A percentile compares a stretch with the other conserved stretches of the same genome.
Evolutionary conservation across 257 asterid species (phyloP).

Genomic region (Salvia rosmarinus): DNA sequence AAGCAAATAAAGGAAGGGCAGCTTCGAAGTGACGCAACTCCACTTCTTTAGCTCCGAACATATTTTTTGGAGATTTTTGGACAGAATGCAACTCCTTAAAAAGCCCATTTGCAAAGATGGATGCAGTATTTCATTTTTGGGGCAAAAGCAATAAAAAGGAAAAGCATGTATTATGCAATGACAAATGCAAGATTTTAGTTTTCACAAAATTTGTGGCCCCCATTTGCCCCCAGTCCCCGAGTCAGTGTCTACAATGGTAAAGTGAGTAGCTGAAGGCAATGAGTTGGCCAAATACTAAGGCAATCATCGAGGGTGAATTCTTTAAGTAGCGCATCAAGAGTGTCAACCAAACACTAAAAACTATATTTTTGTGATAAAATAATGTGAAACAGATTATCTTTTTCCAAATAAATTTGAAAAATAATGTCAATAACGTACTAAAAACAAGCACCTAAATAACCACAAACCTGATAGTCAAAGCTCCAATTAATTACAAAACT

Average conservation of each 20-base stretch:
- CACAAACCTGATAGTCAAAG: neutral
- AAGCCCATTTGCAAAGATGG: too few relatives aligned
- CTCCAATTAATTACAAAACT: neutral
- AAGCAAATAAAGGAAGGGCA: neutral
- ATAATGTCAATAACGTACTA: neutral
- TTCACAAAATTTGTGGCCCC: too few relatives aligned
- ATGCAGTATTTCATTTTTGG: too few relatives aligned
- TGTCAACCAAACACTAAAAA: conserved; percentile 15
- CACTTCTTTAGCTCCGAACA: neutral
- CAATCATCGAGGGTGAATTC: neutral
- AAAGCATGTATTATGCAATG: too few relatives aligned
- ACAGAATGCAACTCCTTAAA: neutral
- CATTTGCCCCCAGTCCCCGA: too few relatives aligned
- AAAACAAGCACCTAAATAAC: neutral
- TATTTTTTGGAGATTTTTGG: neutral
- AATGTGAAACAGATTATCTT: too few relatives aligned
- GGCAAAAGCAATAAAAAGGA: too few relatives aligned
- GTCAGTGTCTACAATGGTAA: neutral
- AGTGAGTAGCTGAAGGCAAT: conserved; percentile 12
- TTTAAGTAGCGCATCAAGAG: neutral
- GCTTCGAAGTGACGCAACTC: neutral
- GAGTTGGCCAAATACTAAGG: conserved; percentile 2
- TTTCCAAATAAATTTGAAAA: neutral
- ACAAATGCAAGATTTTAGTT: too few relatives aligned
- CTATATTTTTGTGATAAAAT: neutral